Conservation (phyloP, 805 yeast species). For the Wickerhamiella vanderwaltii region DNA sequence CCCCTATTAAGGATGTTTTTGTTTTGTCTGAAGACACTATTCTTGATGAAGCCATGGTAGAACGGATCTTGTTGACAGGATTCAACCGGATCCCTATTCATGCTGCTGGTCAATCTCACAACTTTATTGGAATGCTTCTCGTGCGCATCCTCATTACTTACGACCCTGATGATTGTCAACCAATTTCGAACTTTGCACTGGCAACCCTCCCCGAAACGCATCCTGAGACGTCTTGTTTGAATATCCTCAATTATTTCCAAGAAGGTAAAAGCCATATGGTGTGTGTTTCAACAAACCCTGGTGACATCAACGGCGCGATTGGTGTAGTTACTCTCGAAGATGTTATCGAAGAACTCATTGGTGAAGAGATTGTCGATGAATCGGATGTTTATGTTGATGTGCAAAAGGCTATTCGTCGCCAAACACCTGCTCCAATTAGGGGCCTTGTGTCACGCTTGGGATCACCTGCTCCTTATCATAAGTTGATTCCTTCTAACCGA, state of each 20-base stretch:
- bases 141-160: slow-evolving; percentile 87
- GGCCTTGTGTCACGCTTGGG: slow-evolving; percentile 11
- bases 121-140: slow-evolving; percentile 88
- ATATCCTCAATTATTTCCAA: slow-evolving; percentile 89
- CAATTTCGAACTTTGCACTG: slow-evolving; percentile 84
- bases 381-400: slow-evolving; percentile 88
- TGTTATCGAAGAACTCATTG: slow-evolving; percentile 95
- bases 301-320: slow-evolving; percentile 64
- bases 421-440: slow-evolving; percentile 31
- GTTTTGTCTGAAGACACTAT: slow-evolving; percentile 76
- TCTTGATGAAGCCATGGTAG: slow-evolving; percentile 73
- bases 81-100: slow-evolving; percentile 92
- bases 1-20: slow-evolving; percentile 82
- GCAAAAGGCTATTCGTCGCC: slow-evolving; percentile 63
- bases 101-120: slow-evolving; percentile 74
- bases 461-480: slow-evolving; percentile 8
- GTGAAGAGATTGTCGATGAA: slow-evolving; percentile 96
- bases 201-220: slow-evolving; percentile 95
- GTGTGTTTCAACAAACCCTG: slow-evolving; percentile 76
- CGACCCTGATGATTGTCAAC: slow-evolving; percentile 91
- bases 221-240: slow-evolving; percentile 82
- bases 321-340: slow-evolving; percentile 93
- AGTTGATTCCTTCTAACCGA: slow-evolving; percentile 33
- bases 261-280: slow-evolving; percentile 98
- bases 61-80: slow-evolving; percentile 84